Evolutionary conservation across 106 monocot genomes (phyloP).

Genomic region (Vanilla planifolia): DNA sequence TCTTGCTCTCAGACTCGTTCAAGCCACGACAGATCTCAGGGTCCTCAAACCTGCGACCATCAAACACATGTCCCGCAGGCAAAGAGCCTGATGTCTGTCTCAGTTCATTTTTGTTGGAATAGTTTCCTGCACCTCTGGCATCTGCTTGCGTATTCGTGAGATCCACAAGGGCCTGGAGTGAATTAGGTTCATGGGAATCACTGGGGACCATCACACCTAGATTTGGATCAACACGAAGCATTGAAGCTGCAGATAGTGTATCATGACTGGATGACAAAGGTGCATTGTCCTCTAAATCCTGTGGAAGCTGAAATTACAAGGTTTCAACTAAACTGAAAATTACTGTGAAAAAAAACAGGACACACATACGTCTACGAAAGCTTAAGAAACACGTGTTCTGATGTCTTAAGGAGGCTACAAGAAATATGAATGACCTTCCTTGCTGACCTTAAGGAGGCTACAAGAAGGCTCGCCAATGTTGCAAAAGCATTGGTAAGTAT

Average conservation of each 20-base stretch:
- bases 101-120: conserved; percentile 27
- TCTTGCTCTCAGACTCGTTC: conserved; percentile 34
- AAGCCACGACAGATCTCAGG: conserved; percentile 22
- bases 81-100: conserved; percentile 11
- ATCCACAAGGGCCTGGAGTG: conserved; percentile 43
- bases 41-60: conserved; percentile 14
- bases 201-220: conserved; percentile 50
- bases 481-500: no score
- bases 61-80: no score
- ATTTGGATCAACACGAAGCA: conserved; percentile 44
- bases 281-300: conserved; percentile 43
- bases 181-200: conserved; percentile 50
- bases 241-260: conserved; percentile 30
- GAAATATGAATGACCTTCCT: no score
- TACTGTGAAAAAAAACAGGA: not conserved
- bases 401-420: no score
- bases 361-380: no score
- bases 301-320: conserved; percentile 63
- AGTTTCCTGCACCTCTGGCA: conserved; percentile 17
- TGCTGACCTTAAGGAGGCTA: no score
- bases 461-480: not conserved
- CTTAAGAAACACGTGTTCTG: no score
- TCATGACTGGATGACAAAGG: conserved; percentile 40
- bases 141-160: conserved; percentile 20
- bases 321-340: no score